phyloP scores from a whole-genome alignment of 352 stramenopile genomes.

The Pythium scleroteichum region DNA sequence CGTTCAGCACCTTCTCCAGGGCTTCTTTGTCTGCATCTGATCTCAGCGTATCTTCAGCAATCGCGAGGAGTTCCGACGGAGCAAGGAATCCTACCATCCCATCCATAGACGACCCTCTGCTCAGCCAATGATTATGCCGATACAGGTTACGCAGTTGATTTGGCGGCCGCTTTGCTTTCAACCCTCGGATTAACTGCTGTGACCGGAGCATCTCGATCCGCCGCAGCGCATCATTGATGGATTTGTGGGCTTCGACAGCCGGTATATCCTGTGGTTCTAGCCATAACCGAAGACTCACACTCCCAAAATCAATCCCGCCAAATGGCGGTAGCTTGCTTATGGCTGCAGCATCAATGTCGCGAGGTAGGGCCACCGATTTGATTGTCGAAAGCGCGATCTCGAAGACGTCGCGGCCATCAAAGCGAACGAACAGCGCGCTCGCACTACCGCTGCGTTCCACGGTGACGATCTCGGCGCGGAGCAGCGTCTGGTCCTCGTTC shows the following conservation, averaged over 20 bases:
- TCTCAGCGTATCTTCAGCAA: background rate
- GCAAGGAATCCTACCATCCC: background rate
- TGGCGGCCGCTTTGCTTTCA: background rate
- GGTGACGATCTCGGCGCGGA: slow-evolving; percentile 30
- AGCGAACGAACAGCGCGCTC: slow-evolving; percentile 27
- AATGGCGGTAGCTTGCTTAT: slow-evolving; percentile 27
- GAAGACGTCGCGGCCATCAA: slow-evolving; percentile 30
- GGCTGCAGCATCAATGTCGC: slow-evolving; percentile 5
- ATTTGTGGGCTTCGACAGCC: slow-evolving; percentile 1
- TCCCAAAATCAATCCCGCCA: slow-evolving; percentile 32
- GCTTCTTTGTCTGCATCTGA: slow-evolving; percentile 17
- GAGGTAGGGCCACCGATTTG: slow-evolving; percentile 11
- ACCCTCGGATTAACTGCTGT: background rate
- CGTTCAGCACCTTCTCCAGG: slow-evolving; percentile 9
- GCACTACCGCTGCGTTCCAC: background rate
- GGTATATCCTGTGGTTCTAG: slow-evolving; percentile 27
- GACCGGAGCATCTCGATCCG: slow-evolving; percentile 13
- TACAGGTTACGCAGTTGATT: slow-evolving; percentile 19
- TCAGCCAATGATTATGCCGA: slow-evolving; percentile 29
- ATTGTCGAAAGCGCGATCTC: slow-evolving; percentile 25
- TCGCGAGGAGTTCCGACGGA: background rate
- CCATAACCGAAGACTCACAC: slow-evolving; percentile 39
- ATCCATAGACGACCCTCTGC: background rate
- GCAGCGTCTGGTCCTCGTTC: slow-evolving; percentile 36
- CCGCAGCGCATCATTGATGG: slow-evolving; percentile 22